Percentiles rank a stretch among this genome's conserved stretches.
Evolutionary conservation across 495 filamentous ascomycete species (phyloP).

Genomic region (Apiosordaria backusii): DNA sequence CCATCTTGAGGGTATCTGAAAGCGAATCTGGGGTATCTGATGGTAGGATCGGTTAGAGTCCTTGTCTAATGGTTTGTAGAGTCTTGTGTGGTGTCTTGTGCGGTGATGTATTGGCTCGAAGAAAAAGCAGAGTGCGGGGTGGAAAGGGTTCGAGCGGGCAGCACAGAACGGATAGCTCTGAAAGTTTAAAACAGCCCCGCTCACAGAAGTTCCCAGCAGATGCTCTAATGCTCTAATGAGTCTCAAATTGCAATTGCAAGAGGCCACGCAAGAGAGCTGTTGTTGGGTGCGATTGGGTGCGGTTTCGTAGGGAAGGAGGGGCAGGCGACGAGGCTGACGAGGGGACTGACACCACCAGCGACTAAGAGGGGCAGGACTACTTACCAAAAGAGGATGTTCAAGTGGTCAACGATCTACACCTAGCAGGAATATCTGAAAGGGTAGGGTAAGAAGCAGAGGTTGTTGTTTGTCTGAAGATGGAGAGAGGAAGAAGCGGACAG

Average conservation of each 20-base stretch:
- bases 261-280: not conserved
- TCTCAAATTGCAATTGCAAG: not conserved
- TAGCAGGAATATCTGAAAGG: conserved; percentile 5
- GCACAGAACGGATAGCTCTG: not conserved
- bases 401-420: conserved; percentile 19
- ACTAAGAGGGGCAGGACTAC: conserved; percentile 1
- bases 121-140: not conserved
- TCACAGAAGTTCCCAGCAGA: not conserved
- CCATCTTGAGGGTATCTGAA: conserved; percentile 57
- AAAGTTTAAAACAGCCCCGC: not conserved
- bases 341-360: conserved; percentile 9
- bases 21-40: conserved; percentile 28
- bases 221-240: not conserved
- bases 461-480: conserved; percentile 23
- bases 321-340: not conserved
- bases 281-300: not conserved
- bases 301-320: not conserved
- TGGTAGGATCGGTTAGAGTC: conserved; percentile 10
- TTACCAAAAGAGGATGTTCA: conserved; percentile 22
- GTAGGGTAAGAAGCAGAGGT: conserved; percentile 11
- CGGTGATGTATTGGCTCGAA: not conserved
- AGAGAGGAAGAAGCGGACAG: conserved; percentile 20
- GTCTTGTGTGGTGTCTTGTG: not conserved
- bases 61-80: not conserved
- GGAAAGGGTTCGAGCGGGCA: conserved; percentile 2